Conservation (phyloP, 495 filamentous ascomycete genomes). For the Aspergillus ostianus region DNA sequence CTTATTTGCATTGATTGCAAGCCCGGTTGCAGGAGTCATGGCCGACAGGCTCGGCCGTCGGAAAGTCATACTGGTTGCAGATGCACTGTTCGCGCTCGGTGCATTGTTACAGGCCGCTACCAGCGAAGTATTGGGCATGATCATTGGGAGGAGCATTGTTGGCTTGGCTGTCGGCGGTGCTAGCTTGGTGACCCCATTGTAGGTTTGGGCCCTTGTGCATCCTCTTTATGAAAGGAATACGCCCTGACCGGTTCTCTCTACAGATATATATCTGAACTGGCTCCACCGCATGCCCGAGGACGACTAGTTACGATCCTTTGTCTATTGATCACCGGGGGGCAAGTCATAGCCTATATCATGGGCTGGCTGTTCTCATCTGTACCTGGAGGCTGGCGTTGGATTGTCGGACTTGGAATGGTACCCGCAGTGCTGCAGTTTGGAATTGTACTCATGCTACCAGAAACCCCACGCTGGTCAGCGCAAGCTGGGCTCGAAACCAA, state of each 20-base stretch:
- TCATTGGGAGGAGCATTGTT: conserved; percentile 74
- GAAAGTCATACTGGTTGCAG: conserved; percentile 74
- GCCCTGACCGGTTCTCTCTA: conserved; percentile 10
- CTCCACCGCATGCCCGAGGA: conserved; percentile 71
- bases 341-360: conserved; percentile 80
- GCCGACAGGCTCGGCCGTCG: conserved; percentile 76
- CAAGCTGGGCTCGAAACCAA: conserved; percentile 57
- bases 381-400: conserved; percentile 77
- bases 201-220: conserved; percentile 18
- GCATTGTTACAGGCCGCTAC: conserved; percentile 68
- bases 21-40: conserved; percentile 71
- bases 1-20: conserved; percentile 72
- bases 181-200: conserved; percentile 78
- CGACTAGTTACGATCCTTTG: conserved; percentile 73
- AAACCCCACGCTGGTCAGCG: conserved; percentile 85
- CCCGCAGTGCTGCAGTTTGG: conserved; percentile 71
- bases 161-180: conserved; percentile 81
- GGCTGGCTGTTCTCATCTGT: conserved; percentile 64
- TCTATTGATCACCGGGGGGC: conserved; percentile 81
- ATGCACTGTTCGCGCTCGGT: conserved; percentile 72
- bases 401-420: conserved; percentile 80
- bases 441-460: conserved; percentile 68
- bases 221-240: background rate
- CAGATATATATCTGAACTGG: conserved; percentile 79
- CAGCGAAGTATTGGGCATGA: conserved; percentile 65